Percentiles rank a stretch among this genome's conserved stretches.
Conservation (phyloP, 176 grass and related monocot genomes). For the Microstegium vimineum region DNA sequence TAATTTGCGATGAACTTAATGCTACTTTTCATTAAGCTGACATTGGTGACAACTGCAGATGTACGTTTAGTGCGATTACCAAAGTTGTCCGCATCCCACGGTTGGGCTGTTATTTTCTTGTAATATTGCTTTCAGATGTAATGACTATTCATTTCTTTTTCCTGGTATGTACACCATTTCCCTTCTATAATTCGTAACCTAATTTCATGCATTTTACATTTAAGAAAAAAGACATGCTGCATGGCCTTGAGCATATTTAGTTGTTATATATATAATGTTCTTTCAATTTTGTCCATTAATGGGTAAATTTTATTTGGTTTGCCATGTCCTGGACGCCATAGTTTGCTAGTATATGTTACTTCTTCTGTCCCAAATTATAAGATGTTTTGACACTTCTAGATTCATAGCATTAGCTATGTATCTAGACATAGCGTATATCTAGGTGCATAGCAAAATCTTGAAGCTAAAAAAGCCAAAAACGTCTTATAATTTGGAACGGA, state of each 20-base stretch:
- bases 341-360: too few relatives aligned
- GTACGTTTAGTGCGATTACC: constrained; percentile 87
- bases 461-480: too few relatives aligned
- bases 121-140: constrained; percentile 90
- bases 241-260: neutral
- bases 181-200: neutral
- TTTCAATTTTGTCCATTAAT: neutral
- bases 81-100: constrained; percentile 71
- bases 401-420: too few relatives aligned
- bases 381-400: too few relatives aligned
- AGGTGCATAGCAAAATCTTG: too few relatives aligned
- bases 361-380: too few relatives aligned
- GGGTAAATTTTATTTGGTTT: neutral
- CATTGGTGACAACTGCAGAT: constrained; percentile 57
- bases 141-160: constrained; percentile 99
- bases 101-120: constrained; percentile 91
- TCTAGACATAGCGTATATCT: too few relatives aligned
- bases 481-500: too few relatives aligned
- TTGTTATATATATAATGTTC: constrained; percentile 5
- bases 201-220: neutral
- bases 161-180: constrained; percentile 68
- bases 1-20: neutral
- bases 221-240: neutral
- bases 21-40: constrained; percentile 15
- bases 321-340: neutral